Percentiles rank a stretch among this genome's conserved stretches.
Evolutionary conservation across 1,139 yeast genomes (phyloP).

Genomic region (Lodderomyces pseudojiufengensis): DNA sequence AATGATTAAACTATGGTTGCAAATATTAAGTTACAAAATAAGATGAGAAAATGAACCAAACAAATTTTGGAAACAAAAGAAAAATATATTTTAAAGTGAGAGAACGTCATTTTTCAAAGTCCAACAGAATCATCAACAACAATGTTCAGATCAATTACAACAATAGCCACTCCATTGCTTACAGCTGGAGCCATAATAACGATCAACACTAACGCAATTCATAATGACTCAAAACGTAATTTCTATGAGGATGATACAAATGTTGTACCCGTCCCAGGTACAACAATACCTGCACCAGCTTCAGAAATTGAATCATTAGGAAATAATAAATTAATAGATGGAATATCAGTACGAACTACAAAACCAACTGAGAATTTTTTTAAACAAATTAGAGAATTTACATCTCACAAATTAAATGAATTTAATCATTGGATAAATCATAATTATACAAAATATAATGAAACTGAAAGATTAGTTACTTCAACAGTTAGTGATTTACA

Average conservation of each 20-base stretch:
- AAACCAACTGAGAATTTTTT: slow-evolving; percentile 46
- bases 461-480: slow-evolving; percentile 64
- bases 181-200: slow-evolving; percentile 10
- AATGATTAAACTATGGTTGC: not conserved
- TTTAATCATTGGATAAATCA: slow-evolving; percentile 24
- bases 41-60: slow-evolving; percentile 2
- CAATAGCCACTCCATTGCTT: slow-evolving; percentile 9
- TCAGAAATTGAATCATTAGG: slow-evolving; percentile 40
- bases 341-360: slow-evolving; percentile 56
- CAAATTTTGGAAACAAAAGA: not conserved
- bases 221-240: slow-evolving; percentile 37
- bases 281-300: slow-evolving; percentile 49
- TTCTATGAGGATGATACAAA: slow-evolving; percentile 61
- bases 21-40: not conserved
- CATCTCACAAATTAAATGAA: slow-evolving; percentile 15
- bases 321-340: slow-evolving; percentile 49
- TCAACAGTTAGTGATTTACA: slow-evolving; percentile 67
- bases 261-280: slow-evolving; percentile 53
- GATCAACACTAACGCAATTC: slow-evolving; percentile 10
- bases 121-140: slow-evolving; percentile 1
- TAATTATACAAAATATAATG: slow-evolving; percentile 49
- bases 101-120: slow-evolving; percentile 2
- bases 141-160: slow-evolving; percentile 12
- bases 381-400: slow-evolving; percentile 41
- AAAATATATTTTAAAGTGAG: not conserved